phyloP scores from a whole-genome alignment of 2,329 filamentous ascomycete species.

The Colletotrichum incanum region DNA sequence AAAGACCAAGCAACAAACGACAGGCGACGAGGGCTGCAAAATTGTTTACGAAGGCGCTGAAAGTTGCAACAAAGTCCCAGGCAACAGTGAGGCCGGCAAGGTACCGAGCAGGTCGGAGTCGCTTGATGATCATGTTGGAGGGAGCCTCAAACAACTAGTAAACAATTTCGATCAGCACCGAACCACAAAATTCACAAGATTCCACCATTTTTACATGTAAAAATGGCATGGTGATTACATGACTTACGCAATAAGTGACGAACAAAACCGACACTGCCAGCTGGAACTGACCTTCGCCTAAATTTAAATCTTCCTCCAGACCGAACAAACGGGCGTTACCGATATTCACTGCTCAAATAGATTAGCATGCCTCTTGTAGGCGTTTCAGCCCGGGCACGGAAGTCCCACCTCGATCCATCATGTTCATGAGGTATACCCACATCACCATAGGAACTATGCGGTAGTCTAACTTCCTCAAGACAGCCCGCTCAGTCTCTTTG shows the following conservation, averaged over 20 bases:
- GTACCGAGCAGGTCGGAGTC: slow-evolving; percentile 58
- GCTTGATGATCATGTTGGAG: slow-evolving; percentile 76
- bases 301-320: slow-evolving; percentile 73
- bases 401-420: slow-evolving; percentile 53
- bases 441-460: slow-evolving; percentile 53
- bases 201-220: too few species aligned
- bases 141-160: slow-evolving; percentile 71
- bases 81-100: slow-evolving; percentile 71
- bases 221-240: too few species aligned
- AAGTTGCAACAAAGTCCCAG: slow-evolving; percentile 79
- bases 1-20: slow-evolving; percentile 76
- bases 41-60: slow-evolving; percentile 77
- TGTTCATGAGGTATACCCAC: slow-evolving; percentile 55
- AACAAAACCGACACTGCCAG: slow-evolving; percentile 77
- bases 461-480: slow-evolving; percentile 50
- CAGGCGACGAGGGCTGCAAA: slow-evolving; percentile 77
- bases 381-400: slow-evolving; percentile 49
- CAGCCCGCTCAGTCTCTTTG: slow-evolving; percentile 28
- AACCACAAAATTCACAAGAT: background rate
- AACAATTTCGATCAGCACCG: slow-evolving; percentile 45
- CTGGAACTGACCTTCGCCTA: slow-evolving; percentile 80
- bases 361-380: background rate
- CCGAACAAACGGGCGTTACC: slow-evolving; percentile 79
- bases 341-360: slow-evolving; percentile 52
- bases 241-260: slow-evolving; percentile 67